Percentiles rank a stretch among this genome's conserved stretches.
These are phyloP conservation scores for Xerocomus brunneocitrinus DNA, from an alignment of 768 basidiomycete genomes.

Conservation along the genomic window DNA sequence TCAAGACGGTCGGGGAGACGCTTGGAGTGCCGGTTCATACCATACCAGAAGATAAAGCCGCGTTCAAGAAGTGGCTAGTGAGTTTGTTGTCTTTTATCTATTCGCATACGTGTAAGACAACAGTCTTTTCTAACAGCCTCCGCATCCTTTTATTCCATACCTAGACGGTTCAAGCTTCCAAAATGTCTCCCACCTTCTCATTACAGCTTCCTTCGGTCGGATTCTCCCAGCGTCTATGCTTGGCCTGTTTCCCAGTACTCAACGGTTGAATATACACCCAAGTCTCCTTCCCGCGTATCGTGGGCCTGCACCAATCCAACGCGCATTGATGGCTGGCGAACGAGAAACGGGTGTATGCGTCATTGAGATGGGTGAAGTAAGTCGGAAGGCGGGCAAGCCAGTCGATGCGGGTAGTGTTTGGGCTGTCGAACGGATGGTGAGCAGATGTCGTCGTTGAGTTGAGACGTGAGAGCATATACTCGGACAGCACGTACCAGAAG, in stretches of 20 bases:
- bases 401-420: slow-evolving; percentile 80
- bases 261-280: slow-evolving; percentile 84
- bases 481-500: slow-evolving; percentile 47
- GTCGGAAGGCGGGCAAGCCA: slow-evolving; percentile 43
- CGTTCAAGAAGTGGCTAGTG: slow-evolving; percentile 66
- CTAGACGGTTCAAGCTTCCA: slow-evolving; percentile 5
- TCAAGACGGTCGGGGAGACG: slow-evolving; percentile 55
- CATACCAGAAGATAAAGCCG: slow-evolving; percentile 56
- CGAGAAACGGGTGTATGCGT: slow-evolving; percentile 75
- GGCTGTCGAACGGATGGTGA: slow-evolving; percentile 49
- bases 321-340: slow-evolving; percentile 65
- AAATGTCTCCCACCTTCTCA: slow-evolving; percentile 50
- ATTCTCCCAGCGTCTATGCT: slow-evolving; percentile 68
- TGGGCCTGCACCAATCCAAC: slow-evolving; percentile 91
- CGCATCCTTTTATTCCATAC: slow-evolving; percentile 30
- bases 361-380: slow-evolving; percentile 63
- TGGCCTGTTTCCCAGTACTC: slow-evolving; percentile 49
- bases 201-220: slow-evolving; percentile 90
- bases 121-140: slow-evolving; percentile 34
- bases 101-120: neutral
- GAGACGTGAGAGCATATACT: neutral
- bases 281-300: slow-evolving; percentile 82
- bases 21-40: slow-evolving; percentile 50
- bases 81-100: slow-evolving; percentile 14
- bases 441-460: slow-evolving; percentile 17